Conservation (phyloP, 176 grass and related monocot genomes). For the Saccharum officinarum region DNA sequence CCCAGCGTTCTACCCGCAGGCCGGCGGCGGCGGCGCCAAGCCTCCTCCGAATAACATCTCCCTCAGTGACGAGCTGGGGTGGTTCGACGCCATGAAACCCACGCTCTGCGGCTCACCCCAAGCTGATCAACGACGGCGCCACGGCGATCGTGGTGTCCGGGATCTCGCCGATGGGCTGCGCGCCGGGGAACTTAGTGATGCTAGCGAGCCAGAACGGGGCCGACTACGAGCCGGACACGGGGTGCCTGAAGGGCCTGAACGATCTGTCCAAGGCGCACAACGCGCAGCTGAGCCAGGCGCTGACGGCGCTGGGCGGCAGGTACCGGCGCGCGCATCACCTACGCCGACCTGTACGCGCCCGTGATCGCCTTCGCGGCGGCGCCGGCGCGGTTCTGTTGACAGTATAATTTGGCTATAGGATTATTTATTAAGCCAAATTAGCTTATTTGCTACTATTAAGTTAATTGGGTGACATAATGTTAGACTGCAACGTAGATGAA, state of each 20-base stretch:
- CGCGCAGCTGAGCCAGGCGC: conserved; percentile 21
- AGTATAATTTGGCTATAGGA: no score
- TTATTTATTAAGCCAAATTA: no score
- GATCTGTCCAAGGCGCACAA: conserved; percentile 48
- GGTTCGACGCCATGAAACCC: conserved; percentile 63
- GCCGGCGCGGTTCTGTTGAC: conserved; percentile 28
- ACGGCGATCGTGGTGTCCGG: conserved; percentile 45
- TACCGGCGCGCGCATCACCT: conserved; percentile 28
- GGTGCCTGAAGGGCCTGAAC: conserved; percentile 58
- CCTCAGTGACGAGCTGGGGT: conserved; percentile 41
- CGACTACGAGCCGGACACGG: conserved; percentile 42
- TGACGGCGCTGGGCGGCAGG: conserved; percentile 16
- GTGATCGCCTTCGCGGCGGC: conserved; percentile 39
- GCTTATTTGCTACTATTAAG: no score
- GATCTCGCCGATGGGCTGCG: conserved; percentile 49
- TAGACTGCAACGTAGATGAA: no score
- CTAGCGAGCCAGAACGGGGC: not conserved
- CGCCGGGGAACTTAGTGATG: conserved; percentile 31
- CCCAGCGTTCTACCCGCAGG: conserved; percentile 1
- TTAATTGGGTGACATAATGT: no score
- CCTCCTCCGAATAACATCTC: conserved; percentile 37
- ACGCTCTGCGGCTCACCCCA: conserved; percentile 57
- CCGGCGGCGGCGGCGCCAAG: not conserved
- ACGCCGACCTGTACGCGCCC: conserved; percentile 53
- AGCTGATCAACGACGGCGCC: conserved; percentile 55